A percentile compares a stretch with the other conserved stretches of the same genome.
Evolutionary conservation across 2,329 filamentous ascomycete genomes (phyloP).

Genomic region (Aspergillus terreus): DNA sequence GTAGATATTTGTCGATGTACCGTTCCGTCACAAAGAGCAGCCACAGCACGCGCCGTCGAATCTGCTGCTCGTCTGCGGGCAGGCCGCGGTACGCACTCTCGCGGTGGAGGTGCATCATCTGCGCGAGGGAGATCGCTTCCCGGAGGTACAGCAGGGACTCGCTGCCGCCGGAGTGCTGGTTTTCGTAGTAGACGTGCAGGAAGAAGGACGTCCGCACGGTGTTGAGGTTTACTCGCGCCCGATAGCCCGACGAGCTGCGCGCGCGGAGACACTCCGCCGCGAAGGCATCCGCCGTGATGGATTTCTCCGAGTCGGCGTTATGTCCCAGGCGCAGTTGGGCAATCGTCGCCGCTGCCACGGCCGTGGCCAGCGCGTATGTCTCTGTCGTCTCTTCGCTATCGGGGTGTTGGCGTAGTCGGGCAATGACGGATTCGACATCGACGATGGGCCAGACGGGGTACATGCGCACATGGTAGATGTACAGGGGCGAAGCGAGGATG

Average conservation of each 20-base stretch:
- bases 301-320: conserved; percentile 18
- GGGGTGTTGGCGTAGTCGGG: conserved; percentile 31
- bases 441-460: conserved; percentile 54
- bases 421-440: conserved; percentile 42
- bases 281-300: conserved; percentile 30
- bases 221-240: conserved; percentile 35
- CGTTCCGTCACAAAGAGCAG: conserved; percentile 48
- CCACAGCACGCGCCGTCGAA: conserved; percentile 47
- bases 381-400: conserved; percentile 25
- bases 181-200: conserved; percentile 52
- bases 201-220: conserved; percentile 49
- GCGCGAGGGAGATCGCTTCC: conserved; percentile 51
- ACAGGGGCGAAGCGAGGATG: conserved; percentile 32
- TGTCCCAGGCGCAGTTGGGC: conserved; percentile 47
- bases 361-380: conserved; percentile 42
- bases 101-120: conserved; percentile 48
- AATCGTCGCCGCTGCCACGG: conserved; percentile 47
- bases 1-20: conserved; percentile 4
- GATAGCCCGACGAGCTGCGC: conserved; percentile 26
- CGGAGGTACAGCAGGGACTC: conserved; percentile 49
- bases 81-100: conserved; percentile 40
- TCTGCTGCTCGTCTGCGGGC: conserved; percentile 39
- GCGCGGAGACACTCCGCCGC: conserved; percentile 35
- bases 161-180: conserved; percentile 44
- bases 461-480: conserved; percentile 48